Percentiles rank a stretch among this genome's conserved stretches.
Conservation (phyloP, 345 rosid genomes). For the Rhizophora mangle region DNA sequence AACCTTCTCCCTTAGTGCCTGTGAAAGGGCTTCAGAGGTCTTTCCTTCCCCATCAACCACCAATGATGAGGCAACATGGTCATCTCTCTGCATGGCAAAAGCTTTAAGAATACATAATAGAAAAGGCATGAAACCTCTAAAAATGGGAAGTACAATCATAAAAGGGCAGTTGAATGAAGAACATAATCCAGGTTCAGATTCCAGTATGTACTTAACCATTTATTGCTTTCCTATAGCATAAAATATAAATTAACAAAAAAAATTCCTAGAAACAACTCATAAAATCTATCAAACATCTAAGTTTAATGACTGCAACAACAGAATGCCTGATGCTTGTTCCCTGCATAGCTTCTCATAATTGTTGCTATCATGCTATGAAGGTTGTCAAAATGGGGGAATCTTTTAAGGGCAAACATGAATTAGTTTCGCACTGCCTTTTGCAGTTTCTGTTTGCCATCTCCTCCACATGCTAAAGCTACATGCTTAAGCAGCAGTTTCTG, state of each 20-base stretch:
- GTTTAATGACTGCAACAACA: neutral
- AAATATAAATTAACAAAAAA: neutral
- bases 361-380: neutral
- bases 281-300: neutral
- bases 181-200: neutral
- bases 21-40: slow-evolving; percentile 57
- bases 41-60: slow-evolving; percentile 34
- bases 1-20: slow-evolving; percentile 91
- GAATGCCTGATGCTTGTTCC: neutral
- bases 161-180: neutral
- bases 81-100: slow-evolving; percentile 41
- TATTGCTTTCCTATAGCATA: neutral
- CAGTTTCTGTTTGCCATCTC: too few relatives aligned
- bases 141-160: neutral
- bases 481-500: too few relatives aligned
- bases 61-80: slow-evolving; percentile 19
- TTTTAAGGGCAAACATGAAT: neutral
- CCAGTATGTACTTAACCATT: neutral
- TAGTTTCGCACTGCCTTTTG: too few relatives aligned
- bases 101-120: neutral
- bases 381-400: neutral
- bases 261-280: neutral
- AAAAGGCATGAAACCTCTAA: neutral
- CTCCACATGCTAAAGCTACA: too few relatives aligned
- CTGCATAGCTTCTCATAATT: neutral